Conservation (phyloP, 371 early-diverging fungal genomes). For the Phascolomyces articulosus region DNA sequence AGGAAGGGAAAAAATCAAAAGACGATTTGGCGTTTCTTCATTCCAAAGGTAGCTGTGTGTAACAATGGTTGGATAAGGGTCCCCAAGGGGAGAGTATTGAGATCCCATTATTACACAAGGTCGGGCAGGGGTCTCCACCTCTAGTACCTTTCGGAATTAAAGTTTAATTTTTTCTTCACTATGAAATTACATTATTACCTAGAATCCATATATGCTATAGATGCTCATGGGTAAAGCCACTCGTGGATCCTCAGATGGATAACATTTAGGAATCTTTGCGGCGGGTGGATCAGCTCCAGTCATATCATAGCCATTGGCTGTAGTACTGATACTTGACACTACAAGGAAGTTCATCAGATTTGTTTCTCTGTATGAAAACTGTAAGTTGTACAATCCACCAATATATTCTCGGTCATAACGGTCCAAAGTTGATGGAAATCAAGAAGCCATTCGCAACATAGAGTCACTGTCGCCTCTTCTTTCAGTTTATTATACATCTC, state of each 20-base stretch:
- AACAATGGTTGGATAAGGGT: no score
- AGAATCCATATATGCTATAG: no score
- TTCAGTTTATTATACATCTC: constrained; percentile 25
- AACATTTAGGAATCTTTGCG: no score
- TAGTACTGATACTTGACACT: constrained; percentile 36
- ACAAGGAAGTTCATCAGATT: constrained; percentile 44
- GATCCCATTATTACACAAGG: no score
- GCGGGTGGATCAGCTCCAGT: constrained; percentile 22
- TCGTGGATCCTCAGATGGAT: constrained; percentile 31
- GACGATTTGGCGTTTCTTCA: no score
- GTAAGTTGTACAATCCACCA: constrained; percentile 34
- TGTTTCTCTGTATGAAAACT: constrained; percentile 30
- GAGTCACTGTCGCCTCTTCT: constrained; percentile 33
- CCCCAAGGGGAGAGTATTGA: no score
- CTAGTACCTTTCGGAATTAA: no score
- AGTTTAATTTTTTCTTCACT: no score
- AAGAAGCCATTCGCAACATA: constrained; percentile 40
- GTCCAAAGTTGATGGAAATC: constrained; percentile 37
- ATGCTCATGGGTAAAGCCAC: constrained; percentile 38
- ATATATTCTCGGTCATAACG: constrained; percentile 40
- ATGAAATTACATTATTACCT: no score
- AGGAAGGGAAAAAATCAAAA: no score
- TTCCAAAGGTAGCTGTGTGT: no score
- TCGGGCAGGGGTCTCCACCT: no score
- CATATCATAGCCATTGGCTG: constrained; percentile 7